These are phyloP conservation scores for Stenogyne calaminthoides DNA, from an alignment of 305 asterid species.

Conservation along the genomic window DNA sequence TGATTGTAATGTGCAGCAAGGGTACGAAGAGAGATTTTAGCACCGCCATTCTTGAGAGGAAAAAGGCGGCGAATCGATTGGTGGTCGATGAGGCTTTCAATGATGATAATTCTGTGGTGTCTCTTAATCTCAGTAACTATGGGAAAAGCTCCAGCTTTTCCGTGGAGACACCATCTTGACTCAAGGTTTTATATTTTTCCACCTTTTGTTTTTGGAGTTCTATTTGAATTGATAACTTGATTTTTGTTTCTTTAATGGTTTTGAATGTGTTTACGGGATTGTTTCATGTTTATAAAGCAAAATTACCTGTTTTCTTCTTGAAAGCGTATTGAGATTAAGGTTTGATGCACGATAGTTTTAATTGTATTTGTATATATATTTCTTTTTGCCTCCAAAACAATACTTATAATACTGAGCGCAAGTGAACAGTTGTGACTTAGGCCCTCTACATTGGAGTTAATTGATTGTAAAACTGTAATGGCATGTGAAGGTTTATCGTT, in stretches of 20 bases:
- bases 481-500: neutral
- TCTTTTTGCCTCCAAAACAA: neutral
- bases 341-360: neutral
- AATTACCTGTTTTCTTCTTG: neutral
- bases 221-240: neutral
- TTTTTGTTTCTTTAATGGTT: neutral
- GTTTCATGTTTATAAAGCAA: neutral
- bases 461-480: neutral
- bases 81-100: slow-evolving; percentile 85
- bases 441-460: neutral
- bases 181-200: slow-evolving; percentile 53
- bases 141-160: slow-evolving; percentile 92
- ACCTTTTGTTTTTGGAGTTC: neutral
- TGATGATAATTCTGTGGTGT: slow-evolving; percentile 86
- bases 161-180: slow-evolving; percentile 86
- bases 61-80: slow-evolving; percentile 79
- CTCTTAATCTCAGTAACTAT: slow-evolving; percentile 78
- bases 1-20: slow-evolving; percentile 50
- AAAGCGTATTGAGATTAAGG: neutral
- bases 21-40: slow-evolving; percentile 83
- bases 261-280: neutral
- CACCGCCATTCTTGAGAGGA: slow-evolving; percentile 87
- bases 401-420: neutral
- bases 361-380: neutral
- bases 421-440: neutral